These are phyloP conservation scores for Aspergillus jensenii DNA, from an alignment of 2,329 filamentous ascomycete species.

Conservation along the genomic window DNA sequence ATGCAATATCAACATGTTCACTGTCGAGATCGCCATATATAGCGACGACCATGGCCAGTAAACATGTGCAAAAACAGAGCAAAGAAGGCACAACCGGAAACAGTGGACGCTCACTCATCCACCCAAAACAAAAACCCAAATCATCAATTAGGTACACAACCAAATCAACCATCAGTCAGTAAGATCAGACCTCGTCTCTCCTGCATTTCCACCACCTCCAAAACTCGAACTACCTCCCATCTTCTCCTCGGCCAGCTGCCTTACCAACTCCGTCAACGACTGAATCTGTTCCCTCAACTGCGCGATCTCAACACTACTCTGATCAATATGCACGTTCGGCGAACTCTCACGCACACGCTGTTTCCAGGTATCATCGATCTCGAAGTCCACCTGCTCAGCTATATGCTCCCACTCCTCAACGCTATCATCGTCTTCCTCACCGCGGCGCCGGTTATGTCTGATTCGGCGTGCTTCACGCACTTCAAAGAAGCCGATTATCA, in stretches of 20 bases:
- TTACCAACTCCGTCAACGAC: constrained; percentile 63
- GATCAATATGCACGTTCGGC: constrained; percentile 79
- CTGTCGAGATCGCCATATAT: not conserved
- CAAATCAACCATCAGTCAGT: not conserved
- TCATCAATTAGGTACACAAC: not conserved
- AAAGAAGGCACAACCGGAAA: not conserved
- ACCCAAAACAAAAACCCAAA: not conserved
- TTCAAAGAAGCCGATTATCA: constrained; percentile 75
- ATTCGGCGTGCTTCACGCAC: constrained; percentile 66
- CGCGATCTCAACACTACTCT: constrained; percentile 64
- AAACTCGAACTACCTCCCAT: not conserved
- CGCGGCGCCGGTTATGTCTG: constrained; percentile 69
- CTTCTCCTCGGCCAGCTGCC: constrained; percentile 50
- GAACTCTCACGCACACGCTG: constrained; percentile 74
- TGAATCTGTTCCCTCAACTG: constrained; percentile 54
- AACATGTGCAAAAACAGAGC: not conserved
- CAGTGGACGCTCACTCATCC: not conserved
- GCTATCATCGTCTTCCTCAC: constrained; percentile 86
- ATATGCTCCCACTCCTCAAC: constrained; percentile 93
- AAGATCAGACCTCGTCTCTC: constrained; percentile 15
- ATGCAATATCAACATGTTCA: not conserved
- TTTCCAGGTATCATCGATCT: constrained; percentile 74
- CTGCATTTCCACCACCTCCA: constrained; percentile 1
- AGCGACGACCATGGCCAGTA: not conserved
- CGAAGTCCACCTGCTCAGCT: constrained; percentile 67